phyloP scores from a whole-genome alignment of 1,284 basidiomycete species.

The Irpex rosettiformis region DNA sequence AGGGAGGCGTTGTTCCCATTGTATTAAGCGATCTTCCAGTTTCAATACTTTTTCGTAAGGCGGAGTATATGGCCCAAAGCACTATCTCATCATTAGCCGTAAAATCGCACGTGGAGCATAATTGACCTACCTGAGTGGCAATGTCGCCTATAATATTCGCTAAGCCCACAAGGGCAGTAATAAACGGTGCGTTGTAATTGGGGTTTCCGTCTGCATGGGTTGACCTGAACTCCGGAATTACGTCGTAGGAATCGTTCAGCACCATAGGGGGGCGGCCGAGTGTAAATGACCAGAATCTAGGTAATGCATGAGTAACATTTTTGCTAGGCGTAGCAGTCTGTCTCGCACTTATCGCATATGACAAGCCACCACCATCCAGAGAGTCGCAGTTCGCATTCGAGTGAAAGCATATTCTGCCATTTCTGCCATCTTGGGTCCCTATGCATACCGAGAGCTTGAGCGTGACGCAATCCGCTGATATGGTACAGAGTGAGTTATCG shows the following conservation, averaged over 20 bases:
- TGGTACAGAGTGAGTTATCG: neutral
- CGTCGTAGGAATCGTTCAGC: conserved; percentile 34
- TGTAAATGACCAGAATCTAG: conserved; percentile 40
- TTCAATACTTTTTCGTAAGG: conserved; percentile 35
- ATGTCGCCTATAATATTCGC: conserved; percentile 39
- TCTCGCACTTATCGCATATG: conserved; percentile 42
- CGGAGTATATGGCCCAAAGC: conserved; percentile 34
- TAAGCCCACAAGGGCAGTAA: conserved; percentile 35
- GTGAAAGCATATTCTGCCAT: conserved; percentile 46
- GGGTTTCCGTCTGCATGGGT: conserved; percentile 33
- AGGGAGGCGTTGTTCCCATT: conserved; percentile 41
- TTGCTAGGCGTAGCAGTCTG: no score
- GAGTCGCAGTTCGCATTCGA: conserved; percentile 41
- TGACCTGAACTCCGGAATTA: conserved; percentile 30
- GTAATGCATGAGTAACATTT: conserved; percentile 8
- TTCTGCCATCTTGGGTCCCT: conserved; percentile 44
- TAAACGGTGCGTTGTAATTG: conserved; percentile 35
- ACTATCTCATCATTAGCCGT: conserved; percentile 29
- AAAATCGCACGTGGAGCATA: neutral
- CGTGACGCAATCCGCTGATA: conserved; percentile 35
- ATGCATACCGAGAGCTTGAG: conserved; percentile 49
- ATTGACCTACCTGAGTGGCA: conserved; percentile 34
- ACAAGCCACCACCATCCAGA: conserved; percentile 48
- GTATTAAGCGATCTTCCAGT: conserved; percentile 38
- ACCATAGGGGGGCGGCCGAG: conserved; percentile 45